Percentiles rank a stretch among this genome's conserved stretches.
phyloP scores from a whole-genome alignment of 1,284 basidiomycete genomes.

The Erythrobasidium hasegawianum region DNA sequence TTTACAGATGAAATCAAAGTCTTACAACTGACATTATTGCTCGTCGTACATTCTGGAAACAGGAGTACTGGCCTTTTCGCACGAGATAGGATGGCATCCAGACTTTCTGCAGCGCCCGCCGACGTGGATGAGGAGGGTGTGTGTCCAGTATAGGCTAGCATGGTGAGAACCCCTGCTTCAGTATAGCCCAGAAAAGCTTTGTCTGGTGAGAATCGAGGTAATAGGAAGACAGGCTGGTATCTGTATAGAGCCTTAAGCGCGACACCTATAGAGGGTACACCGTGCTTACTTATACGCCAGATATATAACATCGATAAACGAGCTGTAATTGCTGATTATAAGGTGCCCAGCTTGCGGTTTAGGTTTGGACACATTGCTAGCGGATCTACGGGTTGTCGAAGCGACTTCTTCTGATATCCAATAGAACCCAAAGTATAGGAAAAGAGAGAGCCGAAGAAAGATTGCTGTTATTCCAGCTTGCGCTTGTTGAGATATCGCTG shows the following conservation, averaged over 20 bases:
- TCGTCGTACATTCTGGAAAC: slow-evolving; percentile 26
- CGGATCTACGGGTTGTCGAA: slow-evolving; percentile 1
- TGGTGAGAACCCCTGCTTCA: background rate
- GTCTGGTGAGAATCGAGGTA: background rate
- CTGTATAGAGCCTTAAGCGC: background rate
- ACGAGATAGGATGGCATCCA: slow-evolving; percentile 15
- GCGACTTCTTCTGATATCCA: slow-evolving; percentile 15
- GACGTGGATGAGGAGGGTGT: background rate
- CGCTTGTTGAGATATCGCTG: background rate
- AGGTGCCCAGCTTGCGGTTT: slow-evolving; percentile 13
- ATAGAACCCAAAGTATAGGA: slow-evolving; percentile 23
- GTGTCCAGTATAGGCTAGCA: background rate
- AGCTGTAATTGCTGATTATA: slow-evolving; percentile 22
- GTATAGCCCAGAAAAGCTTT: background rate
- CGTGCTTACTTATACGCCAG: slow-evolving; percentile 12
- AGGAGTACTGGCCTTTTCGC: slow-evolving; percentile 5
- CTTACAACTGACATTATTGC: slow-evolving; percentile 20
- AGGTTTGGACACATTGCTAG: background rate
- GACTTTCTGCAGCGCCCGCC: background rate
- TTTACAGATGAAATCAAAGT: background rate
- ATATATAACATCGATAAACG: slow-evolving; percentile 24
- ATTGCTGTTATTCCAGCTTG: background rate
- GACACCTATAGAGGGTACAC: background rate
- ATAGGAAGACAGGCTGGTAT: slow-evolving; percentile 6
- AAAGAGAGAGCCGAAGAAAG: slow-evolving; percentile 3